Evolutionary conservation across 768 basidiomycete species (phyloP).

Genomic region (Tricholoma furcatifolium): DNA sequence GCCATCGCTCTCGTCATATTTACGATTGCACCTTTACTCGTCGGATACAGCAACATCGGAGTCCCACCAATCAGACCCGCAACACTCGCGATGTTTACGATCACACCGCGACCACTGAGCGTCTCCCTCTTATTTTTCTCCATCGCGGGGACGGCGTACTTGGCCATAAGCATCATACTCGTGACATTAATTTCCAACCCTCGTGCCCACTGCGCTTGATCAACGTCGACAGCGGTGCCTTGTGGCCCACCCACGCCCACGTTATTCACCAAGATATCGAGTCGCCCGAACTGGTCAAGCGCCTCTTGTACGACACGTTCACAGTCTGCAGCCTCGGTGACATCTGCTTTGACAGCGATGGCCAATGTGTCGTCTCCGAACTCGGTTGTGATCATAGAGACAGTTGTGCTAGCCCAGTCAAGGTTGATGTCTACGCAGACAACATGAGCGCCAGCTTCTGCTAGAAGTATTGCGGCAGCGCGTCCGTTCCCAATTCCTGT

Average conservation of each 20-base stretch:
- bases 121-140: slow-evolving; percentile 28
- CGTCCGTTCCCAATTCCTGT: slow-evolving; percentile 42
- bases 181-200: slow-evolving; percentile 39
- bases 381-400: slow-evolving; percentile 36
- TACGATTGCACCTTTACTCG: slow-evolving; percentile 41
- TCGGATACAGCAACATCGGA: slow-evolving; percentile 39
- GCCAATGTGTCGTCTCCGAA: slow-evolving; percentile 31
- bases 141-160: slow-evolving; percentile 43
- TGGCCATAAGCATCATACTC: slow-evolving; percentile 44
- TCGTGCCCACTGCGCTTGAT: slow-evolving; percentile 31
- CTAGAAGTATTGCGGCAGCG: slow-evolving; percentile 39
- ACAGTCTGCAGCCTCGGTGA: slow-evolving; percentile 33
- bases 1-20: slow-evolving; percentile 48
- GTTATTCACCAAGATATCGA: slow-evolving; percentile 43
- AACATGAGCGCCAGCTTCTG: slow-evolving; percentile 38
- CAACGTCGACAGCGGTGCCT: slow-evolving; percentile 39
- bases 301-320: slow-evolving; percentile 33
- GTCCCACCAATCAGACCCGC: slow-evolving; percentile 37
- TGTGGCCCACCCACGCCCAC: slow-evolving; percentile 38
- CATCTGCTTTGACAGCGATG: slow-evolving; percentile 33
- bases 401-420: slow-evolving; percentile 35
- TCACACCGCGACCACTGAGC: slow-evolving; percentile 34
- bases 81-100: slow-evolving; percentile 41
- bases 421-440: slow-evolving; percentile 36
- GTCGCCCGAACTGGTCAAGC: slow-evolving; percentile 32